Evolutionary conservation across 2,329 filamentous ascomycete species (phyloP).

Genomic region (Fusarium poae): DNA sequence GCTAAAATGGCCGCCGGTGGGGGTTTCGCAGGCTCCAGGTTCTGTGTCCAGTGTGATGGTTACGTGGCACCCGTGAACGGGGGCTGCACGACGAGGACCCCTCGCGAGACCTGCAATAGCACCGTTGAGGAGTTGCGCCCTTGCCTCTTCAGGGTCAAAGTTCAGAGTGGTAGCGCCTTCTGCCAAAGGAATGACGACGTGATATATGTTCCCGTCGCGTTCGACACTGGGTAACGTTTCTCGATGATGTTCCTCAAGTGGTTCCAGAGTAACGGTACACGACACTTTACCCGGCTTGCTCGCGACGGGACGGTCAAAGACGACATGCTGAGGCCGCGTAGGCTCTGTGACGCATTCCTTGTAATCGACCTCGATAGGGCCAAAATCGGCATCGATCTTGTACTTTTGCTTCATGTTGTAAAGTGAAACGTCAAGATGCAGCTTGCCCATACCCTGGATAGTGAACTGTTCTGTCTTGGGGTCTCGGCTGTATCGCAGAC

Average conservation of each 20-base stretch:
- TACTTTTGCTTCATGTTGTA: slow-evolving; percentile 90
- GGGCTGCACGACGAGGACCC: slow-evolving; percentile 83
- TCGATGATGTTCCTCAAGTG: slow-evolving; percentile 62
- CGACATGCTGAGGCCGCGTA: slow-evolving; percentile 68
- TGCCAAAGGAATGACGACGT: slow-evolving; percentile 66
- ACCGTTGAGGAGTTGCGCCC: slow-evolving; percentile 78
- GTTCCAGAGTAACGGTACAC: slow-evolving; percentile 77
- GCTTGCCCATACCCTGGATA: slow-evolving; percentile 94
- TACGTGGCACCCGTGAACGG: slow-evolving; percentile 81
- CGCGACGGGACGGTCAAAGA: slow-evolving; percentile 84
- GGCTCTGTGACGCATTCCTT: slow-evolving; percentile 79
- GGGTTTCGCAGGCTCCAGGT: slow-evolving; percentile 66
- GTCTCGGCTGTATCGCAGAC: slow-evolving; percentile 84
- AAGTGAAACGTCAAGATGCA: slow-evolving; percentile 93
- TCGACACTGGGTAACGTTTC: slow-evolving; percentile 59
- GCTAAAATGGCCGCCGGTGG: slow-evolving; percentile 77
- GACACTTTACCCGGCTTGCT: slow-evolving; percentile 83
- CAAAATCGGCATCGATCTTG: slow-evolving; percentile 88
- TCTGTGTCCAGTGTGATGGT: slow-evolving; percentile 76
- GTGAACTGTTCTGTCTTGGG: slow-evolving; percentile 94
- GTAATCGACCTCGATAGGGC: slow-evolving; percentile 94
- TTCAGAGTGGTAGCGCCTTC: slow-evolving; percentile 62
- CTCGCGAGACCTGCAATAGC: slow-evolving; percentile 85
- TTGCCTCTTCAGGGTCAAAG: slow-evolving; percentile 64
- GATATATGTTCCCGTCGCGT: slow-evolving; percentile 78